Evolutionary conservation across 495 filamentous ascomycete genomes (phyloP).

Genomic region (Bryoglossum gracile): DNA sequence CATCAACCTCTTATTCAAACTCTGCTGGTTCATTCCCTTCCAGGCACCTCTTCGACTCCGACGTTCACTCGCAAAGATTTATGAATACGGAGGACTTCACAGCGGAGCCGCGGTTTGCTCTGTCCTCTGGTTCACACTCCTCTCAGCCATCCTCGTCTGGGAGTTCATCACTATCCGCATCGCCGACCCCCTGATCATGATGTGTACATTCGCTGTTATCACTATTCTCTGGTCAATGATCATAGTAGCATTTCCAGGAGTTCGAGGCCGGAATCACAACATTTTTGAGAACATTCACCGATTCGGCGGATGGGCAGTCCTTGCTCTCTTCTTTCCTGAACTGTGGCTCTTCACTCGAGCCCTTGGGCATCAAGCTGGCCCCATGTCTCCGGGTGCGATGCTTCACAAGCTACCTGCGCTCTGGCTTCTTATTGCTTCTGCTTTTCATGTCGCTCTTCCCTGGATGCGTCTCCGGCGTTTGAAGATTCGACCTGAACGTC

Average conservation of each 20-base stretch:
- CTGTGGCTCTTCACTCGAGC: slow-evolving; percentile 30
- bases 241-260: slow-evolving; percentile 39
- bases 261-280: slow-evolving; percentile 51
- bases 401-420: slow-evolving; percentile 53
- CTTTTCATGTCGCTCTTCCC: slow-evolving; percentile 54
- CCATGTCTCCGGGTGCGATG: slow-evolving; percentile 25
- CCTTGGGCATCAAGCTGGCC: slow-evolving; percentile 14
- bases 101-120: slow-evolving; percentile 63
- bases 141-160: slow-evolving; percentile 31
- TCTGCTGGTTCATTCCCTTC: slow-evolving; percentile 49
- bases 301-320: slow-evolving; percentile 55
- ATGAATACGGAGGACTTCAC: slow-evolving; percentile 72
- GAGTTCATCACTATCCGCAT: slow-evolving; percentile 40
- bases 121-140: slow-evolving; percentile 58
- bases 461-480: slow-evolving; percentile 63
- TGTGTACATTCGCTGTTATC: slow-evolving; percentile 34
- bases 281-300: slow-evolving; percentile 61
- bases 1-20: slow-evolving; percentile 61
- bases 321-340: slow-evolving; percentile 54
- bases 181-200: slow-evolving; percentile 21
- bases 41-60: slow-evolving; percentile 57
- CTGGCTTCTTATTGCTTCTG: slow-evolving; percentile 59
- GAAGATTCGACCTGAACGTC: slow-evolving; percentile 50
- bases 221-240: slow-evolving; percentile 38
- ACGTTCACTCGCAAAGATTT: slow-evolving; percentile 61